Evolutionary conservation across 2,329 filamentous ascomycete genomes (phyloP), one percentile per base, ranked within the genome.

Genomic region (Sphaerostilbella broomeana): DNA sequence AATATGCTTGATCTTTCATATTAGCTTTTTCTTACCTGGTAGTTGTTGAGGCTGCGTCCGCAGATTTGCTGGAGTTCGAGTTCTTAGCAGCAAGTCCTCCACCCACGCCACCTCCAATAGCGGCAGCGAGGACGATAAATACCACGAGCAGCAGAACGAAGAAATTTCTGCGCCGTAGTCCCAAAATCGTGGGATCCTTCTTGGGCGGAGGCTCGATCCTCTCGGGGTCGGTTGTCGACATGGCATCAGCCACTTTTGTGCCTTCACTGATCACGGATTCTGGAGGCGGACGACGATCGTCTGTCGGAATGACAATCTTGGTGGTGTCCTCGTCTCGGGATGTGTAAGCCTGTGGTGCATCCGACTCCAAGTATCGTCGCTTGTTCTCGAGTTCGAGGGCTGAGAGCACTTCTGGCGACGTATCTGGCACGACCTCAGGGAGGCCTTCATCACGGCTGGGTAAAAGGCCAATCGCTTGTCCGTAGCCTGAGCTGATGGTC

Each of bases 21-120:
- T n/a, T 12, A 9, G 30, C 15, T 13, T 31, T 13, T 24, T 17
- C 27, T 40, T 16, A 40, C 37, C 37, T 40, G n/a, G 15, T 19
- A 5, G 35, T 17, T 20, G 30, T 40, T 20, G 31, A 18, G 13
- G 38, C 32, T n/a, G n/a, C 32, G n/a, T 30, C 32, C n/a, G 24
- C n/a, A n/a, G 10, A 25, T 25, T 18, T 27, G 19, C 15, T 34
- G 10, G 5, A 22, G 13, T 47, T 38, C 12, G 32, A 40, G 5
- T 36, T 33, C 30, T 30, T 47, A 16, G 44, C 42, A 10, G 43
- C 34, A 9, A 49, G 32, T 4, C 42, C 46, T 6, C 44, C 47
- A 8, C 49, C 47, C 12, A 48, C 46, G 12, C 41, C 49, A 22
- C 45, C 49, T 1, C 45, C 46, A 12, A 51, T 32, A 3, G 43